Conservation (phyloP, 192 early-diverging fungal species). For the Paraglomus occultum region DNA sequence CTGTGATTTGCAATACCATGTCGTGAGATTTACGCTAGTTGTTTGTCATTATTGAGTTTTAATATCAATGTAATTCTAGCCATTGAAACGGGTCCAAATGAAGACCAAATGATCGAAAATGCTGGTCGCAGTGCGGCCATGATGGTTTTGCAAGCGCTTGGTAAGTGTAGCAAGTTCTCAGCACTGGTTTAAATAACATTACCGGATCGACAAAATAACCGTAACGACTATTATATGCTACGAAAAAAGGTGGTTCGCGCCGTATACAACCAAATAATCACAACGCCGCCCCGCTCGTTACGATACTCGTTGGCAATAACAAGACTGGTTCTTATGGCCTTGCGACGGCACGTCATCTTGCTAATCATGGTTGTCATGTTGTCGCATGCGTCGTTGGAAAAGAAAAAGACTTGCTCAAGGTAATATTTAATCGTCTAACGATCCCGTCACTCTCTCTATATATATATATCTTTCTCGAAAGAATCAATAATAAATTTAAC, state of each 20-base stretch:
- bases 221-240: background rate
- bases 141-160: conserved; percentile 72
- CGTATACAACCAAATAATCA: conserved; percentile 78
- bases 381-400: conserved; percentile 47
- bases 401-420: conserved; percentile 43
- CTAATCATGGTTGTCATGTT: conserved; percentile 75
- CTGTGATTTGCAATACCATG: too few species aligned
- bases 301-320: conserved; percentile 76
- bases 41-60: background rate
- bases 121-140: conserved; percentile 69
- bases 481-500: too few species aligned
- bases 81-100: conserved; percentile 63
- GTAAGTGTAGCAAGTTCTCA: conserved; percentile 14
- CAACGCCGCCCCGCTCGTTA: conserved; percentile 67
- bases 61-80: conserved; percentile 31
- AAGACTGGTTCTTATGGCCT: conserved; percentile 69
- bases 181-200: background rate
- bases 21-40: background rate
- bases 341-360: conserved; percentile 70
- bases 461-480: too few species aligned
- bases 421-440: conserved; percentile 32
- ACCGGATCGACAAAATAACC: too few species aligned
- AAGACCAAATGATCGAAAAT: conserved; percentile 77
- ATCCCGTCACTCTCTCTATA: too few species aligned
- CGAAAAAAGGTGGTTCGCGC: conserved; percentile 54